Conservation (phyloP, 352 stramenopile species). For the Pseudoperonospora humuli region DNA sequence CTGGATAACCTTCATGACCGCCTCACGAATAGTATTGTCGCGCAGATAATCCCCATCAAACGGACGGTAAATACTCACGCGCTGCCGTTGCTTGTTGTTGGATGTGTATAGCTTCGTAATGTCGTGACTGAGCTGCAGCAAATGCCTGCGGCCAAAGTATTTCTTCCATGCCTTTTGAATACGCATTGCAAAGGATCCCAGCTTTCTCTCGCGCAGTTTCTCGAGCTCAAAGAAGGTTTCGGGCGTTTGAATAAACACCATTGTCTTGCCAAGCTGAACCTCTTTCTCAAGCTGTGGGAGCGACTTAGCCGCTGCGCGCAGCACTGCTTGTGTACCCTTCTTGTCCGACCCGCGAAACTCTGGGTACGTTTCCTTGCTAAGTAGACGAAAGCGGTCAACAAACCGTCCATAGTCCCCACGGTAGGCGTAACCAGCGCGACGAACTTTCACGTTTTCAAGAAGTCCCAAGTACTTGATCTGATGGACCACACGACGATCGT, state of each 20-base stretch:
- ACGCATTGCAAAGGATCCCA: slow-evolving; percentile 61
- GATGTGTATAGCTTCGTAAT: slow-evolving; percentile 82
- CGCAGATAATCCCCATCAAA: slow-evolving; percentile 82
- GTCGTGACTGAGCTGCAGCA: slow-evolving; percentile 75
- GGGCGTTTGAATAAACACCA: slow-evolving; percentile 88
- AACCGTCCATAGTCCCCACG: slow-evolving; percentile 83
- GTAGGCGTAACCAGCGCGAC: slow-evolving; percentile 77
- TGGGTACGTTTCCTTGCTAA: slow-evolving; percentile 79
- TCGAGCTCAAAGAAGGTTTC: slow-evolving; percentile 88
- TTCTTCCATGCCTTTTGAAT: slow-evolving; percentile 83
- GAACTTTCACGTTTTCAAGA: slow-evolving; percentile 86
- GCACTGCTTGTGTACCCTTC: slow-evolving; percentile 75
- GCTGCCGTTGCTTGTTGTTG: slow-evolving; percentile 74
- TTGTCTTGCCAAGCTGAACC: slow-evolving; percentile 84
- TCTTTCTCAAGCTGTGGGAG: slow-evolving; percentile 69
- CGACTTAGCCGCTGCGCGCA: slow-evolving; percentile 63
- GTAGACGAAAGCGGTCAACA: slow-evolving; percentile 72
- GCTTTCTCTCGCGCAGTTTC: slow-evolving; percentile 76
- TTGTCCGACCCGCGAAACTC: slow-evolving; percentile 77
- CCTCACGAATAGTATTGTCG: slow-evolving; percentile 53
- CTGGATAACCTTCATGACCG: slow-evolving; percentile 53
- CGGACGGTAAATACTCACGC: slow-evolving; percentile 81
- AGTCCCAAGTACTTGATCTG: slow-evolving; percentile 86
- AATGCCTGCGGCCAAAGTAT: slow-evolving; percentile 70
- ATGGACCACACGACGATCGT: slow-evolving; percentile 79